Evolutionary conservation across 1,284 basidiomycete species (phyloP).

Genomic region (Volvariella volvacea): DNA sequence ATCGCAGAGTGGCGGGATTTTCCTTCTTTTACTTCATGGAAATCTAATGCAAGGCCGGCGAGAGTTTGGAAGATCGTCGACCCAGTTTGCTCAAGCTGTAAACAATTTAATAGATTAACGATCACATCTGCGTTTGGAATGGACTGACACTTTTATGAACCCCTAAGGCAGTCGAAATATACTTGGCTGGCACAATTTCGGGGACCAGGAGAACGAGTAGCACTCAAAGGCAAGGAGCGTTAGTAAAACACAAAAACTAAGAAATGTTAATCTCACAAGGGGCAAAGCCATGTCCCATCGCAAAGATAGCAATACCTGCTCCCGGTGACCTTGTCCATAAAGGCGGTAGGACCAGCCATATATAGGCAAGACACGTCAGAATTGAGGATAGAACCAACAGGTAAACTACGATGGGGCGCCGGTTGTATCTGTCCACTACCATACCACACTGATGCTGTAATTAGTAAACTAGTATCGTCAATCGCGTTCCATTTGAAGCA

Average conservation of each 20-base stretch:
- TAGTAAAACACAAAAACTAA: neutral
- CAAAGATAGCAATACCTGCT: slow-evolving; percentile 59
- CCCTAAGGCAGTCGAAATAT: slow-evolving; percentile 73
- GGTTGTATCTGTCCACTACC: slow-evolving; percentile 51
- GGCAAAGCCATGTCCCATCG: slow-evolving; percentile 66
- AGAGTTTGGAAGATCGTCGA: slow-evolving; percentile 67
- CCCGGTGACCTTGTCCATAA: slow-evolving; percentile 47
- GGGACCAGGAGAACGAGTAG: slow-evolving; percentile 73
- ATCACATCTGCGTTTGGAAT: slow-evolving; percentile 1
- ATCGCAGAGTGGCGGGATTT: slow-evolving; percentile 24
- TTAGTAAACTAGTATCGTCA: slow-evolving; percentile 1
- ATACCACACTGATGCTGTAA: slow-evolving; percentile 44
- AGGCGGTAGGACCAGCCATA: slow-evolving; percentile 62
- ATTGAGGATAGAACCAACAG: slow-evolving; percentile 55
- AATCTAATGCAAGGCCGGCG: slow-evolving; percentile 58
- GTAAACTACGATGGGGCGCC: slow-evolving; percentile 48
- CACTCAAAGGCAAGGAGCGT: slow-evolving; percentile 29
- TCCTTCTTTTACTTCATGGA: slow-evolving; percentile 23
- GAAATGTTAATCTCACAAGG: slow-evolving; percentile 39
- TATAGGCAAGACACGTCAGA: slow-evolving; percentile 58
- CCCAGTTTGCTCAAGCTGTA: slow-evolving; percentile 66
- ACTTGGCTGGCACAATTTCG: slow-evolving; percentile 61
- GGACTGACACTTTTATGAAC: slow-evolving; percentile 69
- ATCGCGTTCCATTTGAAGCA: neutral
- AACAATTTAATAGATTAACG: slow-evolving; percentile 3